A percentile compares a stretch with the other conserved stretches of the same genome.
Conservation (phyloP, 2,329 filamentous ascomycete species). For the Cadophora malorum region DNA sequence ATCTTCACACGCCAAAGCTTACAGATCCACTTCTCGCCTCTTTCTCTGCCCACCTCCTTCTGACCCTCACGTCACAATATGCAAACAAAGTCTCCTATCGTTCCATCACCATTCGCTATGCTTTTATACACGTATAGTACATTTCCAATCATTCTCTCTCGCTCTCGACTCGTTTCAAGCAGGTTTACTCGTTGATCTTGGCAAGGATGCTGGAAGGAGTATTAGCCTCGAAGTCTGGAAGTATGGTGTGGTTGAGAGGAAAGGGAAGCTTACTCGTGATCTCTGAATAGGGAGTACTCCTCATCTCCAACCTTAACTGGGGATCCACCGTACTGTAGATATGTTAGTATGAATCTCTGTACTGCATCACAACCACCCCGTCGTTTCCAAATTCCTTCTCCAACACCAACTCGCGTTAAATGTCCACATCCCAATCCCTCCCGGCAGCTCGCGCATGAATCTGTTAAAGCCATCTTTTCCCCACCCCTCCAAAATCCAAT, state of each 20-base stretch:
- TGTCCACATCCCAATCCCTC: neutral
- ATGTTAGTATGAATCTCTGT: neutral
- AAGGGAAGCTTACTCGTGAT: constrained; percentile 83
- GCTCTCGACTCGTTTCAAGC: constrained; percentile 11
- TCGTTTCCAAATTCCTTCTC: too few species aligned
- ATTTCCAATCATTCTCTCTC: constrained; percentile 21
- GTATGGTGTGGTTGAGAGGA: neutral
- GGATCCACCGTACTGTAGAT: constrained; percentile 81
- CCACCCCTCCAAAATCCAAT: too few species aligned
- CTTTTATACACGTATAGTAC: constrained; percentile 41
- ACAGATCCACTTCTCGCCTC: neutral
- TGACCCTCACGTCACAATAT: constrained; percentile 5
- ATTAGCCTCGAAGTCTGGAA: constrained; percentile 12
- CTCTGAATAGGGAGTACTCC: constrained; percentile 94
- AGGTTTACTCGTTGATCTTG: constrained; percentile 94
- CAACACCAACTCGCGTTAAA: too few species aligned
- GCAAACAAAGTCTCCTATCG: constrained; percentile 13
- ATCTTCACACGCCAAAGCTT: neutral
- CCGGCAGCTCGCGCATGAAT: neutral
- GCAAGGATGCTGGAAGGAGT: constrained; percentile 81
- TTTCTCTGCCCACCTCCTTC: constrained; percentile 12
- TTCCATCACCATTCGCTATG: constrained; percentile 34
- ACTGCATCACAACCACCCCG: neutral
- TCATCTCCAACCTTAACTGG: constrained; percentile 98
- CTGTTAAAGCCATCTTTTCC: too few species aligned